These are phyloP conservation scores for Nigrospora oryzae DNA, from an alignment of 2,329 filamentous ascomycete genomes.

Conservation along the genomic window DNA sequence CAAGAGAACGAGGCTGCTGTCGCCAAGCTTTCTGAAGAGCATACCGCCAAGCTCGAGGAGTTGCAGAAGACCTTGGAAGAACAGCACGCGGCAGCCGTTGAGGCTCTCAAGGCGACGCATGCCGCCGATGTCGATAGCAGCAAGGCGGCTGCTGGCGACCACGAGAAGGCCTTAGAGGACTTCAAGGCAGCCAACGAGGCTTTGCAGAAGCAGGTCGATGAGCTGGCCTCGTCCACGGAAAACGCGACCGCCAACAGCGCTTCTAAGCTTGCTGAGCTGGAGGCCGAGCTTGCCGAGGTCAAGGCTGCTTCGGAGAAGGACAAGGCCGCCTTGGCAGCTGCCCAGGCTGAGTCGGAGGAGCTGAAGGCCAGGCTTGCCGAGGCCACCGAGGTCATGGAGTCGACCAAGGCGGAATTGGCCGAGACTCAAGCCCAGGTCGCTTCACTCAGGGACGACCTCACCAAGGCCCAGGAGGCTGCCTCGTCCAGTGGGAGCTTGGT, in stretches of 20 bases:
- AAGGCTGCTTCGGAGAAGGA: slow-evolving; percentile 38
- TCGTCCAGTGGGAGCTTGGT: slow-evolving; percentile 19
- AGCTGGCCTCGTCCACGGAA: slow-evolving; percentile 38
- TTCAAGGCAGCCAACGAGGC: slow-evolving; percentile 42
- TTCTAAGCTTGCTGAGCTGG: slow-evolving; percentile 38
- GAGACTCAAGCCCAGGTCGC: slow-evolving; percentile 24
- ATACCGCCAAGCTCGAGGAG: slow-evolving; percentile 38
- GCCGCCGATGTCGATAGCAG: slow-evolving; percentile 39
- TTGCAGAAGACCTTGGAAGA: slow-evolving; percentile 39
- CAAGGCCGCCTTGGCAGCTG: slow-evolving; percentile 36
- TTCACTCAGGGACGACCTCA: slow-evolving; percentile 33
- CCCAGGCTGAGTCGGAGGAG: slow-evolving; percentile 29
- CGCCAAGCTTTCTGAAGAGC: slow-evolving; percentile 33
- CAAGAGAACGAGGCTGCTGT: slow-evolving; percentile 28
- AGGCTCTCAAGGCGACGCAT: slow-evolving; percentile 45
- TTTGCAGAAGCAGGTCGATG: slow-evolving; percentile 47
- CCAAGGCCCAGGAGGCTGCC: slow-evolving; percentile 36
- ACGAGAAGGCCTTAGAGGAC: slow-evolving; percentile 40
- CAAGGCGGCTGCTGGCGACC: slow-evolving; percentile 32
- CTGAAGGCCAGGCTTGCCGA: slow-evolving; percentile 26
- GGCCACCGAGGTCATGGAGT: slow-evolving; percentile 14
- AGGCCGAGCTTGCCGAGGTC: slow-evolving; percentile 42
- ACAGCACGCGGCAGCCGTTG: slow-evolving; percentile 40
- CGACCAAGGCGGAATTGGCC: slow-evolving; percentile 28
- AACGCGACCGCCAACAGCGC: slow-evolving; percentile 34